Base-by-base conservation (phyloP, 768 basidiomycete species). In the Suillus subalutaceus region DNA sequence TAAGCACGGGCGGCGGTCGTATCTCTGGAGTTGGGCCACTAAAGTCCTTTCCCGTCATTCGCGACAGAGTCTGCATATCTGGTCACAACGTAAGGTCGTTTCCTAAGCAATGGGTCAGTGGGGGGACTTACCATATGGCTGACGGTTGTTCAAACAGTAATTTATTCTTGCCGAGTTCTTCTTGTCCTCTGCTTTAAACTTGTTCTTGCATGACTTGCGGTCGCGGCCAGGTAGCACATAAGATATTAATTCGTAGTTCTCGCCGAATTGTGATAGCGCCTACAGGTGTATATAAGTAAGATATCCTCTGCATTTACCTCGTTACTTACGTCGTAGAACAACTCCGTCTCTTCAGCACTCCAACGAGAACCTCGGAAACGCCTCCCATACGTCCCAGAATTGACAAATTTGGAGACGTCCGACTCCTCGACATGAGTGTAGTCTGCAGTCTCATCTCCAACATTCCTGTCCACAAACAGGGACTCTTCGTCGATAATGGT, bases 171-270 rank as follows among this genome's bases (percentile, higher is more conserved):
- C 84, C 37, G 88, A 83, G 74, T 96, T 90, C 74, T 86, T 88
- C 79, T 86, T 92, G 74, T 96, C 94, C 75, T 97, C 96, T 0
- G 88, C 84, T 72, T 93, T 96, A 81, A 95, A 97, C 74, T 97
- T 97, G 76, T 93, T 91, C 78, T 94, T 95, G 77, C 96, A 94
- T 35, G 94, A 90, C 72, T 91, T 93, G 23, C 95, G 85, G 72
- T 94, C 92, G 18, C 95, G 89, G 20, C 90, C 90, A 46, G 93
- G 93, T 23, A 97, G 83, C 15, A 95, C 84, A 70, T 89, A 89
- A 3, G 95, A 92, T 67, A 97, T 95, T 50, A 96, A 84, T 74
- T 96, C 94, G 72, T 96, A 97, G 71, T 96, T 95, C 75, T 95
- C 92, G 40, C 94, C 94, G 70, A 94, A 95, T 73, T 95, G 94